Base-by-base conservation (phyloP, 1,139 yeast species). In the Yamadazyma aaseri region DNA sequence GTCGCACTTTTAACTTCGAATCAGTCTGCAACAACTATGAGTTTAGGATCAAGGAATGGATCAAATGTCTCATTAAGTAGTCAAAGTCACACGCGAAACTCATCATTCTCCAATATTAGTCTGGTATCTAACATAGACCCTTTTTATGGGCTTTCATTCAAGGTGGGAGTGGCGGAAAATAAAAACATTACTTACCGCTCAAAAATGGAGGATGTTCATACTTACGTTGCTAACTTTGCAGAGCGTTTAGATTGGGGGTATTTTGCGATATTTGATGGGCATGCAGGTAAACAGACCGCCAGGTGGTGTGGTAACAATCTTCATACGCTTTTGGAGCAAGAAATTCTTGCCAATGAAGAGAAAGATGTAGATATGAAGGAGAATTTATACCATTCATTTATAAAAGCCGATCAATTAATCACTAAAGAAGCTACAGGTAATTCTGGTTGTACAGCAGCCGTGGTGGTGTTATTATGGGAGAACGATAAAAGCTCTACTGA, bases 151-250 rank as follows among this genome's bases (percentile, higher is more conserved):
- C 65, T 79, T 24, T 78, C 86, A 7, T 83, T 82, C 53, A 69
- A 68, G 35, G 96, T 87, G 4, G 97, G 97, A 1, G 96, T 90
- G 11, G 81, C 95, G 9, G 97, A 89, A 50, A 92, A 87, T 57
- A 81, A 81, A 47, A 92, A 92, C 58, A 61, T 78, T 17, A 78
- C 85, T 42, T 90, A 81, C 55, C 71, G 98, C 40, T 76, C 85
- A 39, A 80, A 89, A 29, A 92, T 92, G 99, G 99, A 92, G 56
- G 99, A 92, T 57, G 95, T 94, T 8, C 97, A 92, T 56, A 86
- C 95, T 0, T 87, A 85, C 53, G 89, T 89, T 28, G 92, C 95
- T 49, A 89, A 92, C 61, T 92, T 85, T 64, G 94, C 92, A 18
- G 95, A 87, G 48, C 61, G 85, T 35, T 72, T 82, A 14, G 97